Conservation (phyloP, 2,329 filamentous ascomycete genomes). For the Lasiodiplodia theobromae region DNA sequence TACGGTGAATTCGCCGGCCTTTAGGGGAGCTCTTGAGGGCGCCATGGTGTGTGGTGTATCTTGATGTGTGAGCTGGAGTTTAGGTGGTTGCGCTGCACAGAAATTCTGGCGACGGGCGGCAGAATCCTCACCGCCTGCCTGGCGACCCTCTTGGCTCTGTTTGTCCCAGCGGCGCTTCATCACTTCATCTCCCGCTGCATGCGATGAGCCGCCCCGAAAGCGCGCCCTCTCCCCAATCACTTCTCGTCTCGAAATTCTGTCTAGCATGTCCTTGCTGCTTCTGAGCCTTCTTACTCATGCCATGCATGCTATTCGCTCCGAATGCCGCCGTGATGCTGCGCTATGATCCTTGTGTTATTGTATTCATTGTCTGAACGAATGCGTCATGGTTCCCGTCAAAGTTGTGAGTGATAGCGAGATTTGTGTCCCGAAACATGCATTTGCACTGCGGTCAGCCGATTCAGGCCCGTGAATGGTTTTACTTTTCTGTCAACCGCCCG, state of each 20-base stretch:
- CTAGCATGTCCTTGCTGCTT: neutral
- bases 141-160: neutral
- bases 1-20: slow-evolving; percentile 69
- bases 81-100: slow-evolving; percentile 6
- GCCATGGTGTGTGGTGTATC: slow-evolving; percentile 18
- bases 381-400: neutral
- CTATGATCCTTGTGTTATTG: neutral
- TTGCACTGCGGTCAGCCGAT: neutral
- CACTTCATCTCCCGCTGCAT: neutral
- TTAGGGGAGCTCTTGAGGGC: slow-evolving; percentile 34
- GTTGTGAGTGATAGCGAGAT: neutral
- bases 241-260: neutral
- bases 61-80: neutral
- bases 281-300: neutral
- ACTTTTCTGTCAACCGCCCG: neutral
- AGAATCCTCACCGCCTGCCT: slow-evolving; percentile 11
- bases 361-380: slow-evolving; percentile 1
- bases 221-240: neutral
- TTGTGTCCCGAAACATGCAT: neutral
- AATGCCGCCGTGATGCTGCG: neutral
- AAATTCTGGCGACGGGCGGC: slow-evolving; percentile 23
- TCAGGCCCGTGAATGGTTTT: neutral
- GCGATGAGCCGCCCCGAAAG: neutral
- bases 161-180: neutral
- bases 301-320: neutral